A percentile compares a stretch with the other conserved stretches of the same genome.
phyloP scores from a whole-genome alignment of 2,329 filamentous ascomycete species.

The Camillea tinctor region DNA sequence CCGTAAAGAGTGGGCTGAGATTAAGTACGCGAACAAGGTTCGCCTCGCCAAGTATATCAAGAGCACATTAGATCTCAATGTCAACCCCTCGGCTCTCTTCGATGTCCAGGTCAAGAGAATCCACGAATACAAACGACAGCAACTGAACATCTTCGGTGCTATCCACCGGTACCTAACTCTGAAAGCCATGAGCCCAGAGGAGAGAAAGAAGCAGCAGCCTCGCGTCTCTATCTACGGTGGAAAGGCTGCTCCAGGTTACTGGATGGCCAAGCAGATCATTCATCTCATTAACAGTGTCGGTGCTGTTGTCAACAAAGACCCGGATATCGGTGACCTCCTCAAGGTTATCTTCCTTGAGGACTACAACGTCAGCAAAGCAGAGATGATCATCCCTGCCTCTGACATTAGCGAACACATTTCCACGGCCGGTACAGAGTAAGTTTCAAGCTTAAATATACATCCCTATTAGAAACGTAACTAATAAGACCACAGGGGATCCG shows the following conservation, averaged over 20 bases:
- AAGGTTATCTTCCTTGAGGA: slow-evolving; percentile 98
- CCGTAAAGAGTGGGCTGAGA: slow-evolving; percentile 91
- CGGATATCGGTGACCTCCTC: slow-evolving; percentile 86
- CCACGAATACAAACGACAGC: slow-evolving; percentile 98
- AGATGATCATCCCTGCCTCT: slow-evolving; percentile 91
- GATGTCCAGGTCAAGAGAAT: slow-evolving; percentile 99
- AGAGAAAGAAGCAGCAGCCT: slow-evolving; percentile 81
- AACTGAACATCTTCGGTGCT: slow-evolving; percentile 97
- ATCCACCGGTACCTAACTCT: slow-evolving; percentile 91
- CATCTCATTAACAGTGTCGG: slow-evolving; percentile 94
- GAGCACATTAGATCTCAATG: slow-evolving; percentile 71
- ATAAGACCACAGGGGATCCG: slow-evolving; percentile 52
- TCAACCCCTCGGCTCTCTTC: slow-evolving; percentile 87
- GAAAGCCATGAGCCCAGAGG: slow-evolving; percentile 79
- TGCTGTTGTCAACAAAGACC: slow-evolving; percentile 85
- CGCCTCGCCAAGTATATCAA: slow-evolving; percentile 90
- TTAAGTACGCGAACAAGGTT: slow-evolving; percentile 96
- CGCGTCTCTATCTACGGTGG: slow-evolving; percentile 96
- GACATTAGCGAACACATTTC: slow-evolving; percentile 99
- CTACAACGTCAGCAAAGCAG: slow-evolving; percentile 99
- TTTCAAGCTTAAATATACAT: slow-evolving; percentile 19
- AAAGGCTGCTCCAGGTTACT: slow-evolving; percentile 97
- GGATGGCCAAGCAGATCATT: slow-evolving; percentile 99
- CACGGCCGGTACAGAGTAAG: slow-evolving; percentile 87
- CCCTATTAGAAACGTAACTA: slow-evolving; percentile 8